Evolutionary conservation across 2,329 filamentous ascomycete genomes (phyloP).

Genomic region (Clarireedia hainanense): DNA sequence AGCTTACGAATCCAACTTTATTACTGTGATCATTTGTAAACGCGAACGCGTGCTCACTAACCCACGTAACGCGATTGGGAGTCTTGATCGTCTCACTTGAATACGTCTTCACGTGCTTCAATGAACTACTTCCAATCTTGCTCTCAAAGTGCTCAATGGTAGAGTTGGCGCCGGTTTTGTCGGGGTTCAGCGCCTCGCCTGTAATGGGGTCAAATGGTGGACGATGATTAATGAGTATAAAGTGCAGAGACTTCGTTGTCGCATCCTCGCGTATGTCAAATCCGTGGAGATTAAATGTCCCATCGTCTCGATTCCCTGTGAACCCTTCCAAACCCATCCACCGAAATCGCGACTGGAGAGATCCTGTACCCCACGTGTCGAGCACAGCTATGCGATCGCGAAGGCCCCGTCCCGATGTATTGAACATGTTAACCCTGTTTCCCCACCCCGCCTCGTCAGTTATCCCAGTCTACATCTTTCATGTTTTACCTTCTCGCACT

Average conservation of each 20-base stretch:
- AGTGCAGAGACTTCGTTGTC: conserved; percentile 19
- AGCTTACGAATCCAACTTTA: conserved; percentile 26
- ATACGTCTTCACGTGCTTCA: conserved; percentile 30
- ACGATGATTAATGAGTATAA: conserved; percentile 31
- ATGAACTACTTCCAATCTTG: conserved; percentile 16
- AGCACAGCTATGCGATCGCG: conserved; percentile 22
- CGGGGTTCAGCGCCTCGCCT: conserved; percentile 27
- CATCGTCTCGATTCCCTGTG: conserved; percentile 21
- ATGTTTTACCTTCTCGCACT: too few relatives aligned
- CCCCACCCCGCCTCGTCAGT: neutral
- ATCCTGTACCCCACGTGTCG: conserved; percentile 20
- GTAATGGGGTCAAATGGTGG: conserved; percentile 28
- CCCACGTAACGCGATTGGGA: conserved; percentile 31
- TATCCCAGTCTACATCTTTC: too few relatives aligned
- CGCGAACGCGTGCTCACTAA: conserved; percentile 29
- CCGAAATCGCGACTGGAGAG: conserved; percentile 17
- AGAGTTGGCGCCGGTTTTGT: conserved; percentile 29
- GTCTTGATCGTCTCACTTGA: conserved; percentile 27
- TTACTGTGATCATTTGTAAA: conserved; percentile 32
- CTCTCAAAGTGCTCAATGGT: conserved; percentile 32
- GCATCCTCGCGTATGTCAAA: conserved; percentile 27
- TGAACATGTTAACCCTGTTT: conserved; percentile 18
- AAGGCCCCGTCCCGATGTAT: conserved; percentile 19
- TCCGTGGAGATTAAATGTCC: conserved; percentile 28
- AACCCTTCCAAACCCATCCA: conserved; percentile 21